Base-by-base conservation (phyloP, 139 green algal species). In the Picochlorum sp. region DNA sequence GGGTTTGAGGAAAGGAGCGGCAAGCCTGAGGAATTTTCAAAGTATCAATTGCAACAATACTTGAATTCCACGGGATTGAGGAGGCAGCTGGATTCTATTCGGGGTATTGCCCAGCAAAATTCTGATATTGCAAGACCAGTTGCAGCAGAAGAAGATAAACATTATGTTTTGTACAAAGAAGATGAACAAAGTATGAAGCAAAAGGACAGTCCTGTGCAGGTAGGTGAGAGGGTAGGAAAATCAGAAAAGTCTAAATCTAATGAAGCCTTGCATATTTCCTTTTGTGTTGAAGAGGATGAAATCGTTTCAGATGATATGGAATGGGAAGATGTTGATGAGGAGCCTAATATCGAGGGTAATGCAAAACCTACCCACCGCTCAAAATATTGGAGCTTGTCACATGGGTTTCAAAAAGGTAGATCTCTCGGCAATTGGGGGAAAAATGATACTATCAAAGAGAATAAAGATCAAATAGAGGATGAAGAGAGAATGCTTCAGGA, bases 371-470 rank as follows among this genome's bases (percentile, higher is more conserved):
- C 60, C 5, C 49, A 73, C 45, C 73, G 88, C 3, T 89, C 95
- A 63, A 77, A 81, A 50, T 90, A 87, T 67, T 96, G 87, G 87
- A 92, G 79, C 78, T 73, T 68, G 1, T 82, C 68, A 24, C 81
- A 91, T 23, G 90, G 90, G 28, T 96, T 96, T 69, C 73, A 80
- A 41, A 77, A 91, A 54, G 90, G 90, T 0, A 74, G 90, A n/a
- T 94, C 91, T 69, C 80, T 96, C 47, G 84, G 63, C 3, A 80
- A 92, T 28, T 96, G 90, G 90, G 79, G 75, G 15, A 49, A 71
- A 18, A 58, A 49, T 4, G 69, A 66, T 15, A 47, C 47, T n/a
- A 18, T 59, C 26, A 50, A 37, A 11, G 56, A 38, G 58, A 41
- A 68, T 20, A 28, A 28, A 34, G 51, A 30, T 18, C 6, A 30